Evolutionary conservation across 306 rosid genomes (phyloP), one percentile per base, ranked within the genome.

Genomic region (Luffa acutangula): DNA sequence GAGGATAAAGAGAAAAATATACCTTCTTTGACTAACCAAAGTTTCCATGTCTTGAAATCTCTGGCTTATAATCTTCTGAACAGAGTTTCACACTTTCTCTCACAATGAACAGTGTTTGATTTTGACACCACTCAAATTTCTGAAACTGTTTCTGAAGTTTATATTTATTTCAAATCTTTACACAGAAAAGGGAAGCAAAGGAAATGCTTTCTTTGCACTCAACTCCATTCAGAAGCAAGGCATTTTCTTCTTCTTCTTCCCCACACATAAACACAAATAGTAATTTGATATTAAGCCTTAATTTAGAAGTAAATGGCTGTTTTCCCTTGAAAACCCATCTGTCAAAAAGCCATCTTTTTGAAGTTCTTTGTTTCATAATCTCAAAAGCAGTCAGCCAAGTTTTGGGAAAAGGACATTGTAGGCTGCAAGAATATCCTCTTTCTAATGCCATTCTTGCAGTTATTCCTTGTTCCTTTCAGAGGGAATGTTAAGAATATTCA

Each of bases 191-290:
- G 85, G 81, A 90, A 89, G 93, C 89, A 66, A 83, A 86, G 75
- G 78, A 74, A 78, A 80, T 78, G 80, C 76, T 81, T 83, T 83
- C 86, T 75, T 76, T 78, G 80, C 78, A 88, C 81, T 82, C 85
- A 81, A 81, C 84, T 80, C 65, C 52, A 63, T 9, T 63, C 53
- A 56, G 81, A 91, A 82, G 91, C 85, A 86, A 88, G 83, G 92
- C 79, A 91, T 91, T 79, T 80, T 58, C 69, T 77, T 77, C 72
- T 59, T 73, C 77, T 0, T 25, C 57, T 48, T 72, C 57, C 57
- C 10, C 76, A 43, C 36, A 70, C 56, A 71, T n/a, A 71, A 42
- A 2, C n/a, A 45, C 52, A 73, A 13, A 1, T 2, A 13, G 4
- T 33, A 48, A 20, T 72, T 72, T 46, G 58, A 73, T 48, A 33